Evolutionary conservation across 495 filamentous ascomycete genomes (phyloP).

Genomic region (Choiromyces venosus): DNA sequence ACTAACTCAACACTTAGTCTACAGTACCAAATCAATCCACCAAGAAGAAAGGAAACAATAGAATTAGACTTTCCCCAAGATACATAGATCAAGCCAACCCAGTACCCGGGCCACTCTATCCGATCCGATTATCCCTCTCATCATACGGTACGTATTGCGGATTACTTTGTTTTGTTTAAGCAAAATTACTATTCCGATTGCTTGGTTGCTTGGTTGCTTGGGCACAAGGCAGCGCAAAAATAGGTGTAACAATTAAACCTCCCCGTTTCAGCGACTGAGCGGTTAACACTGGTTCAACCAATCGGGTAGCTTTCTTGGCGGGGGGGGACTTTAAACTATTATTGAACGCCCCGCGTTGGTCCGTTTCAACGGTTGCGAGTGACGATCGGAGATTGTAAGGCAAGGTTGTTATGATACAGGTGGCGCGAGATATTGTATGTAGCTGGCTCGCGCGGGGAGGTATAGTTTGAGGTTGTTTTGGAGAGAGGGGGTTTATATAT

Average conservation of each 20-base stretch:
- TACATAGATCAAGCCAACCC: not conserved
- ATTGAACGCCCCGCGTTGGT: not conserved
- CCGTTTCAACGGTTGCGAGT: not conserved
- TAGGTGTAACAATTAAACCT: not conserved
- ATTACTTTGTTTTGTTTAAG: not conserved
- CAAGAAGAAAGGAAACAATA: not conserved
- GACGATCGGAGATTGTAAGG: not conserved
- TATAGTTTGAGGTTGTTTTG: not conserved
- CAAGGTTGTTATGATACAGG: not conserved
- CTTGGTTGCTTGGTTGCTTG: too few species aligned
- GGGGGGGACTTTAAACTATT: not conserved
- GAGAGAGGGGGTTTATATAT: conserved; percentile 15
- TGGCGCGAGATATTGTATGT: not conserved
- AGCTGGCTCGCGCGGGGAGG: not conserved
- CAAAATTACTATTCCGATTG: too few species aligned
- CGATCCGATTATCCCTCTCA: not conserved
- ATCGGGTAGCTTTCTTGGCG: not conserved
- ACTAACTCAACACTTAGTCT: too few species aligned
- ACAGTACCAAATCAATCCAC: too few species aligned
- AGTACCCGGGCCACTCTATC: not conserved
- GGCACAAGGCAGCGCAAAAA: not conserved
- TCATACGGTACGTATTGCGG: not conserved
- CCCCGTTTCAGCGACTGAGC: not conserved
- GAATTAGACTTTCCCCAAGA: not conserved
- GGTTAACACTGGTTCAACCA: not conserved